Base-by-base conservation (phyloP, 2,329 filamentous ascomycete genomes). In the Claviceps cyperi region DNA sequence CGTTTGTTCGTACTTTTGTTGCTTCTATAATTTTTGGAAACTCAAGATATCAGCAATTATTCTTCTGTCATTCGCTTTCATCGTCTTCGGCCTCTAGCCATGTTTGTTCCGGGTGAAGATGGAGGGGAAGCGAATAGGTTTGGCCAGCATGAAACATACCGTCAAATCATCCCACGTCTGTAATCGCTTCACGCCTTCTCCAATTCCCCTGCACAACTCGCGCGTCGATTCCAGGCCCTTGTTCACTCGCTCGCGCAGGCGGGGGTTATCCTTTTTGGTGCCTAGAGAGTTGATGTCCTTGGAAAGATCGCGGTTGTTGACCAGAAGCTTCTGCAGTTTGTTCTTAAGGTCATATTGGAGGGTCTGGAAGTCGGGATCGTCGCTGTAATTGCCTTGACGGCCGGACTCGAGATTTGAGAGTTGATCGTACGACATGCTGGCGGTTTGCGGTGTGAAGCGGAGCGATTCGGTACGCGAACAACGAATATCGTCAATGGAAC, bases 1-100 rank as follows among this genome's bases (percentile, higher is more conserved):
- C 58, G 91, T 86, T 62, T 96, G 91, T 21, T 89, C 92, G 72
- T 94, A 97, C 68, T 91, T 94, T 73, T 98, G 92, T 50, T 88
- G 86, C 53, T 91, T 87, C 88, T 95, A 53, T 15, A 17, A 86
- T 88, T 94, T 53, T 13, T 11, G 13, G 9, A 35, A 28, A 13
- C 4, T 1, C 37, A 43, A 40, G 52, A 32, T 35, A 49, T 48
- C 19, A 52, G 11, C 28, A 4, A 2, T n/a, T 44, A 7, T 28
- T 44, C n/a, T 19, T 32, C 14, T 32, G 14, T 11, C 17, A 17
- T 17, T 47, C 13, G 36, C 4, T 36, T 11, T 21, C 13, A 22
- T 5, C 22, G 6, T 5, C 22, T 22, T 41, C 17, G 19, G 2
- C 17, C n/a, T 41, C 40, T 41, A 5, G 17, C 40, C n/a, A 19